Conservation (phyloP, 2,329 filamentous ascomycete species). For the Fusarium sp. region DNA sequence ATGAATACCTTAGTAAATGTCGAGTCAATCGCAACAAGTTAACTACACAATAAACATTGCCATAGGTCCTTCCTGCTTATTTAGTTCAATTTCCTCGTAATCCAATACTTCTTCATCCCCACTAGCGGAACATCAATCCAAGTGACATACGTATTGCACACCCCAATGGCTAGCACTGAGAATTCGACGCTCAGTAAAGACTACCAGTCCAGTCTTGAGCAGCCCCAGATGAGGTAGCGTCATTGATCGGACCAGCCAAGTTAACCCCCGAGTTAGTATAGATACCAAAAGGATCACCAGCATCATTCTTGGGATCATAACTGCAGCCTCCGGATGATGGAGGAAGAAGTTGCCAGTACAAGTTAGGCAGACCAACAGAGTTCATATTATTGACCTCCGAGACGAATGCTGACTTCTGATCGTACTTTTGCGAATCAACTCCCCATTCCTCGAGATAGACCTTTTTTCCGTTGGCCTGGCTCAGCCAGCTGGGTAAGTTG, state of each 20-base stretch:
- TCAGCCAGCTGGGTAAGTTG: background rate
- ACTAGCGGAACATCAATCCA: rapidly evolving
- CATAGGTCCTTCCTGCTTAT: rapidly evolving
- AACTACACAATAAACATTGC: rapidly evolving
- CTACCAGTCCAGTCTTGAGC: background rate
- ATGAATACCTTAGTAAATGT: background rate
- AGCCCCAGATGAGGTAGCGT: background rate
- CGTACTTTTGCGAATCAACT: background rate
- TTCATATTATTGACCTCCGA: background rate
- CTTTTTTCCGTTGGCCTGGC: background rate
- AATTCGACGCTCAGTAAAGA: background rate
- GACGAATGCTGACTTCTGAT: background rate
- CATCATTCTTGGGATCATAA: background rate
- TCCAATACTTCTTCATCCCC: rapidly evolving
- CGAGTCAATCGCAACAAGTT: background rate
- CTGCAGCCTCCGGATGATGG: background rate
- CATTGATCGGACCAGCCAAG: background rate
- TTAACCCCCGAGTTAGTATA: background rate
- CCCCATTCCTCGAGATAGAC: background rate
- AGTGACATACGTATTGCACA: too few relatives aligned
- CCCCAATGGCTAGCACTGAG: too few relatives aligned
- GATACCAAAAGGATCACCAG: background rate
- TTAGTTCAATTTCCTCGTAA: rapidly evolving
- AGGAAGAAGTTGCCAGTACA: background rate
- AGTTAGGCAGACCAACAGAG: background rate